Conservation (phyloP, 139 green algal genomes). For the Trebouxia sp. region DNA sequence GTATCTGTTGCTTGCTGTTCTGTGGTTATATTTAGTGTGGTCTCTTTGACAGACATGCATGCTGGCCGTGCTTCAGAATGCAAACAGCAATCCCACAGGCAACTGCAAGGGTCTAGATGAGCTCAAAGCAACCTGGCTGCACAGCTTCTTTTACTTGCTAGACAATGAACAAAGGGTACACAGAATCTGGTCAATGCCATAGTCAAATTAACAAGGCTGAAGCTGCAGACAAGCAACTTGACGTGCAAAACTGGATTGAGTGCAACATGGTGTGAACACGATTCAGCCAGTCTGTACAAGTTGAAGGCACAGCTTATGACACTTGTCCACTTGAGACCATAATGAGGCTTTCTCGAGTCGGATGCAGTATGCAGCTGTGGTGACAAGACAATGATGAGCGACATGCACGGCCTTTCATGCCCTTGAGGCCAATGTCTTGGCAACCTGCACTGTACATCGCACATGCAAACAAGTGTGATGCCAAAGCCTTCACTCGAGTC, state of each 20-base stretch:
- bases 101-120: neutral
- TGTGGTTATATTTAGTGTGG: neutral
- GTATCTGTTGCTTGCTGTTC: neutral
- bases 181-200: neutral
- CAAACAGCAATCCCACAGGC: constrained; percentile 4
- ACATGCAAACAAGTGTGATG: constrained; percentile 16
- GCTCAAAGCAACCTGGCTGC: neutral
- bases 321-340: too few species aligned
- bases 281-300: neutral
- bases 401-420: too few species aligned
- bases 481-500: neutral
- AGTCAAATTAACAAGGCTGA: constrained; percentile 9
- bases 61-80: neutral
- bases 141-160: constrained; percentile 1
- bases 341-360: too few species aligned
- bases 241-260: constrained; percentile 6
- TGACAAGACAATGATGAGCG: too few species aligned
- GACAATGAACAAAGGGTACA: neutral
- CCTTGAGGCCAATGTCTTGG: too few species aligned
- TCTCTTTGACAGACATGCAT: neutral
- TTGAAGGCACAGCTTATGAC: neutral
- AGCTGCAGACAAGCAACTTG: constrained; percentile 10
- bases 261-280: constrained; percentile 4
- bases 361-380: too few species aligned
- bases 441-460: constrained; percentile 10